Evolutionary conservation across 805 yeast species (phyloP).

Genomic region (Ogataea paraovalis): DNA sequence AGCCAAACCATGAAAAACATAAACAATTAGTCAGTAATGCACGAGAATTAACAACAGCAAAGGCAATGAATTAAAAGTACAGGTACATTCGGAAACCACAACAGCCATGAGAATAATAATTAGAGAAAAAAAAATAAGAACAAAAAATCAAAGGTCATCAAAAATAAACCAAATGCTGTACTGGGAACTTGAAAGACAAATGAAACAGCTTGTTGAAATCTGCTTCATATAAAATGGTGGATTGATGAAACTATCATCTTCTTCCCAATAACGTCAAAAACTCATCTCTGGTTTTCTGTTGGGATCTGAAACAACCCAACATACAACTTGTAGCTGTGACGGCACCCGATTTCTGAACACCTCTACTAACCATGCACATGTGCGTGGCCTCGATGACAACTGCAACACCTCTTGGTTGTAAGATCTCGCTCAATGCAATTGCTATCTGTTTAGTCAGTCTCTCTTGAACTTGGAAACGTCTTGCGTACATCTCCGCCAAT

Average conservation of each 20-base stretch:
- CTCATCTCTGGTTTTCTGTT: conserved; percentile 95
- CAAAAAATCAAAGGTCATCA: background rate
- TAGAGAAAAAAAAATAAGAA: background rate
- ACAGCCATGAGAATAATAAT: background rate
- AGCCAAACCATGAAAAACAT: background rate
- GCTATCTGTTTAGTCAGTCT: conserved; percentile 96
- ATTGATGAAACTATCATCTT: conserved; percentile 27
- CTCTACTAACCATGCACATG: conserved; percentile 99
- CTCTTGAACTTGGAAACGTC: conserved; percentile 97
- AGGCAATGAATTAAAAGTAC: background rate
- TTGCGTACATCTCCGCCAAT: conserved; percentile 92
- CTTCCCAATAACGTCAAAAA: conserved; percentile 78
- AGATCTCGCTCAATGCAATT: conserved; percentile 85
- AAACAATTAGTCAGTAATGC: background rate
- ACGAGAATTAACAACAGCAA: background rate
- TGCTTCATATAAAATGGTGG: background rate
- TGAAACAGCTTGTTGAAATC: background rate
- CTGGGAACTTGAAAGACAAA: background rate
- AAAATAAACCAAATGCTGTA: background rate
- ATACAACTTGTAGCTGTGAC: conserved; percentile 93
- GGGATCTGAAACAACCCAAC: conserved; percentile 93
- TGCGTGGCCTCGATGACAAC: conserved; percentile 97
- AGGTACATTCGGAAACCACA: background rate
- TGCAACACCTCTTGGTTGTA: conserved; percentile 95
- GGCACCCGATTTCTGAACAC: conserved; percentile 93